Evolutionary conservation across 257 asterid species (phyloP), one percentile per base, ranked within the genome.

Genomic region (Orobanche coerulescens): DNA sequence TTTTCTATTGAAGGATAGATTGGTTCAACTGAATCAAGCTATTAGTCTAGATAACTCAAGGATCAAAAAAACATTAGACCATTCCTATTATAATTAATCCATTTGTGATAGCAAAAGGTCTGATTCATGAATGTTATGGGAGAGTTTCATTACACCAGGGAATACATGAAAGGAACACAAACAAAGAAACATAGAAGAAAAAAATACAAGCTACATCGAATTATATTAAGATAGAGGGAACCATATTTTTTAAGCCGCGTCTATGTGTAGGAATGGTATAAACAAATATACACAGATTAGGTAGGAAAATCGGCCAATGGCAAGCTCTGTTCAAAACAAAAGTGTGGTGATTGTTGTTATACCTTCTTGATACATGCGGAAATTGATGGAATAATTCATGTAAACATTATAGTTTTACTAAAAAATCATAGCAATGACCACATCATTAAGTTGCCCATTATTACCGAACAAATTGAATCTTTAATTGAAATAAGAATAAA

Each of bases 371-470:
- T 51, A 10, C 20, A n/a, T 5, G 8, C 1, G 56, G 28, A 11
- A 50, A 37, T n/a, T 23, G 22, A 39, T 10, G 52, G 30, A 18
- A 10, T 15, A 25, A 15, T 6, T 33, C 37, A 22, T 56, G 43
- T 18, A 11, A 43, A 46, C 47, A 28, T 56, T 23, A 14, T 22
- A 20, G 4, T 14, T 37, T 31, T 10, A 16, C 16, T 61, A 26
- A 26, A 58, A 16, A 14, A 18, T 16, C 57, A 30, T 62, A 59
- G 15, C 34, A 53, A 14, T 34, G 28, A 31, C 51, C 42, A 48
- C 50, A 43, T 42, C 36, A 22, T 51, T 69, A 15, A 39, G 52
- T 20, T 24, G 60, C 6, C 37, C 20, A 37, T 57, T 49, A 48
- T 58, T 36, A 19, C 65, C 23, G 34, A 59, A 4, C 14, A 46